Conservation (phyloP, 208 protist species). For the Trypanosomatidae sp. region DNA sequence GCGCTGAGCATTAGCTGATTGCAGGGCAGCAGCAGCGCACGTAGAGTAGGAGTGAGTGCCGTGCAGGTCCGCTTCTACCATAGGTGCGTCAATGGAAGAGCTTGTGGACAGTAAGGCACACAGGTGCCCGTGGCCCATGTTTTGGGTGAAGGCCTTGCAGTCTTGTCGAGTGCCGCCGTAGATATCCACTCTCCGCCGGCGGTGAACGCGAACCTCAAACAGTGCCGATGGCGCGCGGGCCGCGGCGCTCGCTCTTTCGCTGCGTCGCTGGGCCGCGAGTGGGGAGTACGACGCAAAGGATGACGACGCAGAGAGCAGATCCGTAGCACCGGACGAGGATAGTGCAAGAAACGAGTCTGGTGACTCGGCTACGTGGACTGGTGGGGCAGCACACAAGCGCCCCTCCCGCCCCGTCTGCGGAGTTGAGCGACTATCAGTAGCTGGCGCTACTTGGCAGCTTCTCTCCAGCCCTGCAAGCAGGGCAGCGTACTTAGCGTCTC, state of each 20-base stretch:
- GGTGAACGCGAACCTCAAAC: slow-evolving; percentile 11
- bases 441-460: slow-evolving; percentile 1
- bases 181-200: not conserved
- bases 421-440: not conserved
- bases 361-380: not conserved
- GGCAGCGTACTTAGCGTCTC: not conserved
- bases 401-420: not conserved
- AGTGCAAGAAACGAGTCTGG: not conserved
- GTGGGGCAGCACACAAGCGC: not conserved
- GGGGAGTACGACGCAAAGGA: slow-evolving; percentile 18
- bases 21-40: not conserved
- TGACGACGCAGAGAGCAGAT: not conserved
- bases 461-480: slow-evolving; percentile 11
- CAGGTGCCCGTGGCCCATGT: not conserved
- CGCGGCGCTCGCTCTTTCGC: not conserved
- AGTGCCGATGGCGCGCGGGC: not conserved
- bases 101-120: not conserved
- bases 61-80: not conserved
- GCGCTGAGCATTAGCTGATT: not conserved
- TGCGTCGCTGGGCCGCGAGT: not conserved
- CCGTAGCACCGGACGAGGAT: not conserved
- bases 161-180: not conserved
- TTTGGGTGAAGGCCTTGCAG: not conserved
- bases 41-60: not conserved
- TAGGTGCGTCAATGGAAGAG: not conserved